Conservation (phyloP, 805 yeast genomes). For the Monosporozyma yasuniensis region DNA sequence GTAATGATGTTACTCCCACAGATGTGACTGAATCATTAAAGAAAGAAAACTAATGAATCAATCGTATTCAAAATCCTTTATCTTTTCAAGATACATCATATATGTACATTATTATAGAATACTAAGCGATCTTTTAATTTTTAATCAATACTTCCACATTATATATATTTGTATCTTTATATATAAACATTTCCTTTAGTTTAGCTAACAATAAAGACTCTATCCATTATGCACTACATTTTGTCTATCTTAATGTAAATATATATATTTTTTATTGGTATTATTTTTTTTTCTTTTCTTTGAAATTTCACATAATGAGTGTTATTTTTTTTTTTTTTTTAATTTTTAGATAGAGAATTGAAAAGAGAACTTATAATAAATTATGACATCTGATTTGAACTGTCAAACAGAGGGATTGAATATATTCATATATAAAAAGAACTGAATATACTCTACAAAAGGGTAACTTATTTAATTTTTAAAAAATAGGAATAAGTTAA, state of each 20-base stretch:
- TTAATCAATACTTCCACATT: background rate
- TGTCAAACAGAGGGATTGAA: background rate
- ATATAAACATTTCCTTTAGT: background rate
- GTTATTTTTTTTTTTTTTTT: background rate
- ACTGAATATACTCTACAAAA: background rate
- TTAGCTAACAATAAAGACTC: background rate
- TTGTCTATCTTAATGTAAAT: no score
- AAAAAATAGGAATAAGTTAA: background rate
- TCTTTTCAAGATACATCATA: background rate
- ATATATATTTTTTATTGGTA: background rate
- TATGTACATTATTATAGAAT: background rate
- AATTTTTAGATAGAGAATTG: background rate
- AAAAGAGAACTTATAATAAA: background rate
- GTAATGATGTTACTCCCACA: slow-evolving; percentile 14
- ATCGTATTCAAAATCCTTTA: background rate
- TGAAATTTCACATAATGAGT: background rate
- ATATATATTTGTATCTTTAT: background rate
- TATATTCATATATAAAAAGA: no score
- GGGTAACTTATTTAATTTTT: background rate
- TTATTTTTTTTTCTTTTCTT: background rate
- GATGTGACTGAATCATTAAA: background rate
- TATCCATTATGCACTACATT: background rate
- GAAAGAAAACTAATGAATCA: background rate
- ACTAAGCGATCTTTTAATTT: background rate
- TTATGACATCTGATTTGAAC: background rate